Conservation (phyloP, 2,329 filamentous ascomycete genomes). For the Ophiostoma novo-ulmi region DNA sequence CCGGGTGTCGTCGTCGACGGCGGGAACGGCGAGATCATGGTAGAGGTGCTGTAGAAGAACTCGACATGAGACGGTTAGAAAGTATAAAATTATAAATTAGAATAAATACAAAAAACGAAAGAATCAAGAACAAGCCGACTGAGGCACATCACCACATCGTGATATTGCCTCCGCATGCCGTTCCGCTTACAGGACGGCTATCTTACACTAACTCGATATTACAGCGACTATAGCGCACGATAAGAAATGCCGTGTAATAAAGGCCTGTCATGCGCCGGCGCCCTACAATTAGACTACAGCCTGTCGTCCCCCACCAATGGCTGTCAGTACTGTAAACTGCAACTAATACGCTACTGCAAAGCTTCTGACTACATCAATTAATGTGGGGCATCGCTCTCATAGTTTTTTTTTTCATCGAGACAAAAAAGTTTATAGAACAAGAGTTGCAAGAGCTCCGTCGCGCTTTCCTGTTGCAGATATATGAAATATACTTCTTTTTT, state of each 20-base stretch:
- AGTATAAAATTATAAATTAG: background rate
- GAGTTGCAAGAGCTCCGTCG: constrained; percentile 22
- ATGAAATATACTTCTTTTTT: background rate
- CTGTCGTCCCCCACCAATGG: constrained; percentile 3
- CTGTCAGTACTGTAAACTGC: background rate
- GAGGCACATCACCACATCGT: constrained; percentile 6
- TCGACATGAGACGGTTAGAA: background rate
- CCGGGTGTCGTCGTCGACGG: constrained; percentile 69
- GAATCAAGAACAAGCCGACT: background rate
- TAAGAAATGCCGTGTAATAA: background rate
- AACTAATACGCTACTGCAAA: background rate
- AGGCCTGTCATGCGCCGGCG: background rate
- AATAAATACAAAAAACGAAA: background rate
- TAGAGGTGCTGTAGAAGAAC: background rate
- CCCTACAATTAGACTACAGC: background rate
- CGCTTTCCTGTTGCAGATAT: background rate
- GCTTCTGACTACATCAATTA: constrained; percentile 12
- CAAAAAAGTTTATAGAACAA: background rate
- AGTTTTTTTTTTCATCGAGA: constrained; percentile 11
- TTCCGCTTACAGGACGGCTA: background rate
- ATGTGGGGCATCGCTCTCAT: constrained; percentile 4
- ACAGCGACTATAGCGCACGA: background rate
- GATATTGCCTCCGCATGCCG: background rate
- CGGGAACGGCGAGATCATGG: constrained; percentile 67
- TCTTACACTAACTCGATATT: background rate